Evolutionary conservation across 129 eudicot genomes (phyloP).

Genomic region (Artemisia argyi): DNA sequence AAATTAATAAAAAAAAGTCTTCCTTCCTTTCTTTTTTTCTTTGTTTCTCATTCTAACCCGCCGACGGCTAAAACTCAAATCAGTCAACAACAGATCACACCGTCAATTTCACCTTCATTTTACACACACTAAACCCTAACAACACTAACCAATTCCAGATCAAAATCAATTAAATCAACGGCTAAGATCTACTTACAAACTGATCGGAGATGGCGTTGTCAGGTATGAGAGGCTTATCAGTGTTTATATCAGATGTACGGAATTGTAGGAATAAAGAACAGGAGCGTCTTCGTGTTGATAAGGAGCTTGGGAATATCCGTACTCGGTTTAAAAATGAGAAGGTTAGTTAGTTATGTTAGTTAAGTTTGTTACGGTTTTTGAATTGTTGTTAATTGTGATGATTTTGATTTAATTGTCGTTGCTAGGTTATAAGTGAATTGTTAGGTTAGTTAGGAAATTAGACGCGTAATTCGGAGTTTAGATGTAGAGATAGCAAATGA

Average conservation of each 20-base stretch:
- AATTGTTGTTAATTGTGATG: too few species aligned
- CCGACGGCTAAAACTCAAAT: conserved; percentile 61
- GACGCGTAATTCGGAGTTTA: too few species aligned
- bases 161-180: conserved; percentile 27
- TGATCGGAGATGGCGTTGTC: conserved; percentile 94
- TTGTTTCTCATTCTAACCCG: conserved; percentile 51
- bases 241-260: conserved; percentile 92
- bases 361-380: too few species aligned
- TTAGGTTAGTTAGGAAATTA: too few species aligned
- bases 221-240: conserved; percentile 96
- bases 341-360: conserved; percentile 41
- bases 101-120: conserved; percentile 6
- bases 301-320: conserved; percentile 94
- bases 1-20: too few species aligned
- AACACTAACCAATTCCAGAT: not conserved
- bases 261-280: conserved; percentile 96
- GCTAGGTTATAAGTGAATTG: too few species aligned
- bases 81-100: conserved; percentile 59
- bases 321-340: conserved; percentile 90
- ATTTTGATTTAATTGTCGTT: too few species aligned
- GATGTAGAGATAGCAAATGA: too few species aligned
- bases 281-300: conserved; percentile 96
- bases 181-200: conserved; percentile 59
- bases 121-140: not conserved
- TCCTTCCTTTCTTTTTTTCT: conserved; percentile 29